Percentiles rank a stretch among this genome's conserved stretches.
phyloP scores from a whole-genome alignment of 495 filamentous ascomycete species.

The Tuber umbilicatum region DNA sequence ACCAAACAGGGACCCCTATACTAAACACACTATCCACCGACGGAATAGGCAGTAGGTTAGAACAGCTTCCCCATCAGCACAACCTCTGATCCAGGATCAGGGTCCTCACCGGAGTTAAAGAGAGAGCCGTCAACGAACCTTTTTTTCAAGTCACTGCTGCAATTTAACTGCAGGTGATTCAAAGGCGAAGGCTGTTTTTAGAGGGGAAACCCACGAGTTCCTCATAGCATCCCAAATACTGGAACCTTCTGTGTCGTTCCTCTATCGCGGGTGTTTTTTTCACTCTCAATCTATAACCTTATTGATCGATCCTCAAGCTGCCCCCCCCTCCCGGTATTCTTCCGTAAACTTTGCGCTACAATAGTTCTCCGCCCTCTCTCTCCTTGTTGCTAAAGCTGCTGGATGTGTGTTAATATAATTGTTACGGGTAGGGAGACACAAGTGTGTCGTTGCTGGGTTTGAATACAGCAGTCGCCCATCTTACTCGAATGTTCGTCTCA shows the following conservation, averaged over 20 bases:
- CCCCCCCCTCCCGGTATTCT: background rate
- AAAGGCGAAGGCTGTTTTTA: background rate
- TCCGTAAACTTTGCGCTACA: background rate
- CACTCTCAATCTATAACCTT: background rate
- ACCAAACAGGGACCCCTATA: background rate
- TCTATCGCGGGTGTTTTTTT: background rate
- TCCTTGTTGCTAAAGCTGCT: background rate
- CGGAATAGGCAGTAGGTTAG: background rate
- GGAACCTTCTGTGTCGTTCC: background rate
- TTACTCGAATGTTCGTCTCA: background rate
- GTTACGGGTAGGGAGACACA: background rate
- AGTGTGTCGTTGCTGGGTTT: background rate
- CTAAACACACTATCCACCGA: background rate
- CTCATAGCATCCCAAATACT: background rate
- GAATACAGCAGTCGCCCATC: background rate
- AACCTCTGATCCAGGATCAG: background rate
- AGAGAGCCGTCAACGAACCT: background rate
- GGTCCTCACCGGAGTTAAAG: background rate
- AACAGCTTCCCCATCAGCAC: background rate
- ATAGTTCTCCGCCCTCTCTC: background rate
- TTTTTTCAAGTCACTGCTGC: background rate
- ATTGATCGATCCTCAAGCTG: background rate
- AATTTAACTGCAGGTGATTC: background rate
- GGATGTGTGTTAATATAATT: background rate
- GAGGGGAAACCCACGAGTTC: background rate